Evolutionary conservation across 2,329 filamentous ascomycete species (phyloP).

Genomic region (Xylariales sp.): DNA sequence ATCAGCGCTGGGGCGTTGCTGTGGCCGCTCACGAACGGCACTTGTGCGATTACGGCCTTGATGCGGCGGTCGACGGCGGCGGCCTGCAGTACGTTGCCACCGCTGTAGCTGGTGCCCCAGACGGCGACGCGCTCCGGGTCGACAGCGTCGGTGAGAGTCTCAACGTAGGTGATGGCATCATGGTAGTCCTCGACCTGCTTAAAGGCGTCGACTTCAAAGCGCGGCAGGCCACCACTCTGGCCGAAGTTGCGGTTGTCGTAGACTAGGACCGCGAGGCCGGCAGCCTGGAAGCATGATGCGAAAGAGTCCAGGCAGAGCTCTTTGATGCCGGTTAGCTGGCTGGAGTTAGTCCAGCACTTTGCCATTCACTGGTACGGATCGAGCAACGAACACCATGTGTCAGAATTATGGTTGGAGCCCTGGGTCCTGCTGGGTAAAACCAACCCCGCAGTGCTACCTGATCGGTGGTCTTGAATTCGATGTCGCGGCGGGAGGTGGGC

Average conservation of each 20-base stretch:
- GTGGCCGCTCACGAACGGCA: conserved; percentile 28
- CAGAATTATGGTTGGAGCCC: conserved; percentile 6
- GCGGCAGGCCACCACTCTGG: conserved; percentile 26
- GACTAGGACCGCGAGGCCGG: conserved; percentile 24
- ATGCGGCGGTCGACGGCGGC: conserved; percentile 33
- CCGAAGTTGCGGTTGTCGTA: conserved; percentile 32
- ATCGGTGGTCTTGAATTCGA: conserved; percentile 22
- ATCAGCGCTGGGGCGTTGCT: background rate
- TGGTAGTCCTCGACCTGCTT: conserved; percentile 28
- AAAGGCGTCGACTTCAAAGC: conserved; percentile 25
- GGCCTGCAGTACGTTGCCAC: conserved; percentile 34
- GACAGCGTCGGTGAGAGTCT: conserved; percentile 19
- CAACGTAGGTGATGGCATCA: conserved; percentile 34
- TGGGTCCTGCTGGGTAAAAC: conserved; percentile 18
- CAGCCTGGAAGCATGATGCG: conserved; percentile 20
- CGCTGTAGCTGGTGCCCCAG: conserved; percentile 32
- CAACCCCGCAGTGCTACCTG: conserved; percentile 24
- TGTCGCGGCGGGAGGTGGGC: conserved; percentile 10
- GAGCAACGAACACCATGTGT: background rate
- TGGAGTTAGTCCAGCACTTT: background rate
- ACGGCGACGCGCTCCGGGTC: conserved; percentile 21
- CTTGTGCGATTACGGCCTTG: conserved; percentile 33
- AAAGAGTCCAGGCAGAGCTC: conserved; percentile 11
- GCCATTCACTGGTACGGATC: background rate
- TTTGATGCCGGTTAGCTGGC: background rate